Base-by-base conservation (phyloP, 805 yeast genomes). In the Nakazawaea ernobii region DNA sequence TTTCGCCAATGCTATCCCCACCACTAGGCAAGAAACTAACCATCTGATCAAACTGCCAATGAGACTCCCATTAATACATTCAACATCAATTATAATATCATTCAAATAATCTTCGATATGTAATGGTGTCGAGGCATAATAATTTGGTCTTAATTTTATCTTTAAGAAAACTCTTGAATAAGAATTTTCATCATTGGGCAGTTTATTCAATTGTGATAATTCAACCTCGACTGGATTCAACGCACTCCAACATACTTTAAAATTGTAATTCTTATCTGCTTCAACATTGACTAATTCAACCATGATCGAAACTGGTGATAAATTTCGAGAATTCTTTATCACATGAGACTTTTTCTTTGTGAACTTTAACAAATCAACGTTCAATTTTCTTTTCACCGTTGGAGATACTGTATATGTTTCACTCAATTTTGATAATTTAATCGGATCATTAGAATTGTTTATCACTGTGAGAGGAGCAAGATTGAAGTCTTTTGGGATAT, bases 221-320 rank as follows among this genome's bases (percentile, higher is more conserved):
- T 36, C 37, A 7, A 49, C 17, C 1, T 37, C 45, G 3, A 49
- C 32, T 14, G 49, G 49, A 26, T 39, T 39, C 26, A 49, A 42
- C 3, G 49, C 52, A 33, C 41, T 45, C 52, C 52, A 49, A 39
- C 49, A 49, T 27, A 42, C 36, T 28, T 49, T 49, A 20, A 42
- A 42, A 37, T 35, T 45, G 26, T 39, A 46, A 14, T 28, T 20
- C 6, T n/a, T n/a, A 29, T 32, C 42, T 8, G 44, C 26, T 20
- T 42, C 38, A 11, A 38, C n/a, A 42, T 45, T 42, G 13, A 37
- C 29, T 11, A 49, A 4, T 26, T 36, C 38, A 14, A 49, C n/a
- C 2, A n/a, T 13, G 4, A 46, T 10, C 1, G 27, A n/a, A 7
- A 46, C 26, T 3, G 45, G 45, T 8, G 17, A 7, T 27, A 35